These are phyloP conservation scores for Chytriomyces hyalinus DNA, from an alignment of 192 early-diverging fungal genomes.

Conservation along the genomic window DNA sequence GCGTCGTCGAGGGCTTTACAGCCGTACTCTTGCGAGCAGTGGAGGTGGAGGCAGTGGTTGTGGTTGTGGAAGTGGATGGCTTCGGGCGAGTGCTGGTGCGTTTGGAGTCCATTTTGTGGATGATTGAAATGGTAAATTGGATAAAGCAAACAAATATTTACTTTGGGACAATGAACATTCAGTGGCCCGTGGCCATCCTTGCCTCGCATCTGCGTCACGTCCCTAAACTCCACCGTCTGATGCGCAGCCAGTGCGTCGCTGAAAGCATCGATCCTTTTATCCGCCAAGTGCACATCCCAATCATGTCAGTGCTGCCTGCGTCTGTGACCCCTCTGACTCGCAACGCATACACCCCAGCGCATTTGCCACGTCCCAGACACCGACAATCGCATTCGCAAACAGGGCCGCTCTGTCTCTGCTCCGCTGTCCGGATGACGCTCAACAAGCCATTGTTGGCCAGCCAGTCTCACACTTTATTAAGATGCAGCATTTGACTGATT, in stretches of 20 bases:
- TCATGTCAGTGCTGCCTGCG: background rate
- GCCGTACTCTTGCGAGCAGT: too few species aligned
- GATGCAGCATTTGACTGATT: too few species aligned
- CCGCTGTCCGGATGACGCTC: background rate
- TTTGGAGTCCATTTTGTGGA: background rate
- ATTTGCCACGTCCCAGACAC: too few species aligned
- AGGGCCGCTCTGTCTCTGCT: background rate
- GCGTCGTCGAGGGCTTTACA: too few species aligned
- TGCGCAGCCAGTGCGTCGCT: background rate
- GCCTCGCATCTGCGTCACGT: background rate
- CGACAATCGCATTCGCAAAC: background rate
- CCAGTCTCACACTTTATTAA: too few species aligned
- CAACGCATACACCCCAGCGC: too few species aligned
- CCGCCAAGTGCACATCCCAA: background rate
- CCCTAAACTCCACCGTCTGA: background rate
- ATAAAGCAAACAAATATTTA: too few species aligned
- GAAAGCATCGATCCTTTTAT: background rate
- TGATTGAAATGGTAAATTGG: too few species aligned
- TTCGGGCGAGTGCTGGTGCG: background rate
- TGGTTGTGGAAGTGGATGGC: background rate
- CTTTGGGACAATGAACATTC: too few species aligned
- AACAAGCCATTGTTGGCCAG: background rate
- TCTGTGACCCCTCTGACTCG: too few species aligned
- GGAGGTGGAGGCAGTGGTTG: background rate
- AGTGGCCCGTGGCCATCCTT: background rate